These are phyloP conservation scores for Aspergillus tubingensis DNA, from an alignment of 2,329 filamentous ascomycete genomes.

Conservation along the genomic window DNA sequence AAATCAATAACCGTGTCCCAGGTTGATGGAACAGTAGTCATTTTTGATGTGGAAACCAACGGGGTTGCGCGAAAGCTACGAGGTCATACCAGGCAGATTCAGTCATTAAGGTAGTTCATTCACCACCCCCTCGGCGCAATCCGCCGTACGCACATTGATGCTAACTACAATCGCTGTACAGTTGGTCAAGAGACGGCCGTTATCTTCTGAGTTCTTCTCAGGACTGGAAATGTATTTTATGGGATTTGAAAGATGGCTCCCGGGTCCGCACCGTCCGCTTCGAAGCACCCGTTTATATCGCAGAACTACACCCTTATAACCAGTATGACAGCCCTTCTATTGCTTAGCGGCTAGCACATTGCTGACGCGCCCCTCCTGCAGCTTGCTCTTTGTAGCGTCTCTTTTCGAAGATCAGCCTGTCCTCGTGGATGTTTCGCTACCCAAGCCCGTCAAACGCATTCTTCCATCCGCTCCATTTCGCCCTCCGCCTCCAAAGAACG, in stretches of 20 bases:
- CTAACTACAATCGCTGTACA: conserved; percentile 25
- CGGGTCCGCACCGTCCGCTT: conserved; percentile 84
- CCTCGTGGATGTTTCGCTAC: conserved; percentile 75
- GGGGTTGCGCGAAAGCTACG: conserved; percentile 91
- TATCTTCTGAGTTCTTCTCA: conserved; percentile 92
- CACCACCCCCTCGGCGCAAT: neutral
- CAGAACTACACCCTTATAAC: conserved; percentile 88
- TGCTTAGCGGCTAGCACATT: neutral
- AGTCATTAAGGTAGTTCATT: conserved; percentile 67
- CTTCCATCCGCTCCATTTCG: conserved; percentile 82
- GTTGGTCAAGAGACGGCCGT: conserved; percentile 89
- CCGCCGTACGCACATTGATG: neutral
- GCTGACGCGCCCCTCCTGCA: conserved; percentile 36
- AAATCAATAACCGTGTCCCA: conserved; percentile 30
- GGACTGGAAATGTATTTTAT: conserved; percentile 94
- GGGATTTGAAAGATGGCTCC: conserved; percentile 78
- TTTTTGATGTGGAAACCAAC: conserved; percentile 97
- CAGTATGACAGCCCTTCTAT: conserved; percentile 60
- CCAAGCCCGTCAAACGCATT: conserved; percentile 70
- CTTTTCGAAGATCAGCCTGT: conserved; percentile 92
- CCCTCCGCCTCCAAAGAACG: conserved; percentile 63
- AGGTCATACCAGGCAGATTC: conserved; percentile 90
- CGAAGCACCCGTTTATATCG: conserved; percentile 90
- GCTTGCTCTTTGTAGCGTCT: conserved; percentile 82
- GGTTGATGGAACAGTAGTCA: conserved; percentile 86